Base-by-base conservation (phyloP, 2,329 filamentous ascomycete genomes). In the Nigrospora sphaerica region DNA sequence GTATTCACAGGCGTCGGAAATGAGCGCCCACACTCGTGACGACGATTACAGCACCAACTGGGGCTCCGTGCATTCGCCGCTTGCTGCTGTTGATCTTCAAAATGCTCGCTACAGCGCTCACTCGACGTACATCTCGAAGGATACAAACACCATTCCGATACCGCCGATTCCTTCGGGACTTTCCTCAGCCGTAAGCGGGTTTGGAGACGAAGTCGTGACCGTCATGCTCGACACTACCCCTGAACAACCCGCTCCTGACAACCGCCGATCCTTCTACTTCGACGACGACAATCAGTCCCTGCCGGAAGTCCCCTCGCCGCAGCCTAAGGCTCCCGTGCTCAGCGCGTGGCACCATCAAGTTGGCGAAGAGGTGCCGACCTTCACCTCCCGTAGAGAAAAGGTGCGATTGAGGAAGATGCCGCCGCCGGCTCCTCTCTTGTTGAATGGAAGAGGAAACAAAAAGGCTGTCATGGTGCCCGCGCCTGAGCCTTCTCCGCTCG, bases 331-430 rank as follows among this genome's bases (percentile, higher is more conserved):
- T 12, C 38, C 48, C 13, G 46, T 46, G 0, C 39, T 39, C n/a
- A 45, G 51, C 23, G 46, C 50, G 35, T 83, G 78, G 71, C 77
- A 83, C 57, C 70, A 67, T 33, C 75, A 80, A 3, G 65, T 83
- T 41, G 81, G 81, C 19, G 77, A 83, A 39, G 66, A 74, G 18
- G 75, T 75, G 46, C 77, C 77, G 18, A 73, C 75, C 2, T 85
- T 85, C 54, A 81, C 81, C 1, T 69, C 70, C 33, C 71, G 78
- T 48, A 71, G 69, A 54, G 62, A 68, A 34, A 68, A 64, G 45
- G 61, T 57, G 6, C 68, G 66, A 35, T 68, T 68, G 17, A 71
- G 77, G 47, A 78, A 75, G 54, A 73, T 75, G 61, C 71, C 75
- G 12, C 78, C 77, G 7, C 81, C 81, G 2, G 68, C 73, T 14